Conservation (phyloP, 495 filamentous ascomycete genomes). For the Schizothecium vesticola region DNA sequence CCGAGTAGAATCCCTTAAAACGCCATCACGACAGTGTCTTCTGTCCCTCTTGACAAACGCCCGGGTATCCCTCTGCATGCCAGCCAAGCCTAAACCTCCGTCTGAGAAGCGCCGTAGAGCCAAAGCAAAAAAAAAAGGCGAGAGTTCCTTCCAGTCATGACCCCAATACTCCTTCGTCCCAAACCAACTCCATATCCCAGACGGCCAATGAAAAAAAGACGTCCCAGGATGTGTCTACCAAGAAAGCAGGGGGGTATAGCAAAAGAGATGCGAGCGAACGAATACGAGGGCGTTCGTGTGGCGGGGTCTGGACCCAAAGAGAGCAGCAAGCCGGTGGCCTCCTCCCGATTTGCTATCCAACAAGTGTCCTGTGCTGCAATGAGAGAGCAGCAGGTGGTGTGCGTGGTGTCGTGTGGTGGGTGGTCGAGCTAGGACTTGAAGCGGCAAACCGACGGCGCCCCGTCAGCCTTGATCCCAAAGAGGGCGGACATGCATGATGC, state of each 20-base stretch:
- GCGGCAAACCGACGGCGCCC: background rate
- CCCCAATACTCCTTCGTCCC: background rate
- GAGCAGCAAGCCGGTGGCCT: background rate
- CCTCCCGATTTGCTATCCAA: background rate
- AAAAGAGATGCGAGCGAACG: background rate
- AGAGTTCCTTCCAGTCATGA: background rate
- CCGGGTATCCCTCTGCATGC: background rate
- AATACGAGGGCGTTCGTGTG: background rate
- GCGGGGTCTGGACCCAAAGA: background rate
- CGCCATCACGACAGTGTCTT: background rate
- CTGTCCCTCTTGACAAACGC: background rate
- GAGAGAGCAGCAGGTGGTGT: background rate
- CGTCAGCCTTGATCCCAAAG: slow-evolving; percentile 16
- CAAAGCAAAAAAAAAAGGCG: background rate
- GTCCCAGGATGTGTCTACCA: background rate
- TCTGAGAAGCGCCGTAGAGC: background rate
- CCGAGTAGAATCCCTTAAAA: background rate
- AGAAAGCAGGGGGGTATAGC: background rate
- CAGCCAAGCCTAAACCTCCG: background rate
- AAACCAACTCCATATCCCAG: background rate
- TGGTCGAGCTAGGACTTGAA: background rate
- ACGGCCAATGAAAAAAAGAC: background rate
- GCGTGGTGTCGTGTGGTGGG: background rate
- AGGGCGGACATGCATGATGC: slow-evolving; percentile 5
- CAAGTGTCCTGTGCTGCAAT: background rate